Evolutionary conservation across 2,329 filamentous ascomycete genomes (phyloP).

Genomic region (Shiraia bambusicola): DNA sequence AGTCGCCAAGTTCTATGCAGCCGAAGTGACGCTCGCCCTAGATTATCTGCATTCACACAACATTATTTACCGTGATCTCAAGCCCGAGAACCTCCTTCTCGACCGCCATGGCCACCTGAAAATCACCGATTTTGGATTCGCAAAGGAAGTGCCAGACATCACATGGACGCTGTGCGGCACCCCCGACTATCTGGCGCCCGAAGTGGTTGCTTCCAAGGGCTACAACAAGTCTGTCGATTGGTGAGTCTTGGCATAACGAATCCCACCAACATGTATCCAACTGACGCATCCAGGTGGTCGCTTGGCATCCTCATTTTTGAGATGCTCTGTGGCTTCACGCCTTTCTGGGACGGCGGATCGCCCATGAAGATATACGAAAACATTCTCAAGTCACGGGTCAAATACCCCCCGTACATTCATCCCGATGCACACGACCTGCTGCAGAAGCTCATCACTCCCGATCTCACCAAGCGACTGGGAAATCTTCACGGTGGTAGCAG

Average conservation of each 20-base stretch:
- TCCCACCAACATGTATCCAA: not conserved
- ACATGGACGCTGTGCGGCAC: conserved; percentile 99
- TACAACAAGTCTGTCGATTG: conserved; percentile 99
- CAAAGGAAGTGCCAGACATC: conserved; percentile 96
- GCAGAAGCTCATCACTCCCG: conserved; percentile 87
- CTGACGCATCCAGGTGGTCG: conserved; percentile 73
- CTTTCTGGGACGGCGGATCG: conserved; percentile 97
- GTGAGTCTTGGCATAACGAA: conserved; percentile 59
- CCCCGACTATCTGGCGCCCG: conserved; percentile 93
- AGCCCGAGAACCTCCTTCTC: conserved; percentile 89
- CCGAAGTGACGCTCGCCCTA: conserved; percentile 90
- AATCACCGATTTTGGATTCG: conserved; percentile 98
- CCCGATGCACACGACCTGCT: conserved; percentile 91
- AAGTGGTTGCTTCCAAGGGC: conserved; percentile 98
- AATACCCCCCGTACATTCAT: conserved; percentile 95
- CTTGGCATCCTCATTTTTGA: conserved; percentile 98
- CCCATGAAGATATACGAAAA: conserved; percentile 99
- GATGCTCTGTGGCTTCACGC: conserved; percentile 98
- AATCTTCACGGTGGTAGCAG: conserved; percentile 88
- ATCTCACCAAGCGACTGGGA: conserved; percentile 90
- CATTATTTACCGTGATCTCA: conserved; percentile 97
- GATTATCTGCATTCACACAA: conserved; percentile 94
- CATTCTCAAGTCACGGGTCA: conserved; percentile 91
- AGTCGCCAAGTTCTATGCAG: conserved; percentile 98
- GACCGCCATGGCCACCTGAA: conserved; percentile 94